Evolutionary conservation across 78 protist genomes (phyloP).

Genomic region (Tieghemostelium lacteum): DNA sequence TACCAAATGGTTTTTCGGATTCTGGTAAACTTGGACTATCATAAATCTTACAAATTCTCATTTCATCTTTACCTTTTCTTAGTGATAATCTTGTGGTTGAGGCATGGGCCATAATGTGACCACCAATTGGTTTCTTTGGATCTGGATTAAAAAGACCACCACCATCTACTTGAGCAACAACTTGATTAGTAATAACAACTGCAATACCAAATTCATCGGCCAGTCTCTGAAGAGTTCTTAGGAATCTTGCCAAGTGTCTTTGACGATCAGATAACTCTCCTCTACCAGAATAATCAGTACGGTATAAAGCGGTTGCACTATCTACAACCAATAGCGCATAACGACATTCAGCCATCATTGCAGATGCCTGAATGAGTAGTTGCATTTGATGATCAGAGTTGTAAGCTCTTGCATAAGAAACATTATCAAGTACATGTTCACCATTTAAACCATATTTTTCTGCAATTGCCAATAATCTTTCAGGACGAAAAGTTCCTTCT

Average conservation of each 20-base stretch:
- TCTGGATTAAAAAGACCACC: constrained; percentile 73
- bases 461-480: constrained; percentile 95
- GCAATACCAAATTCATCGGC: constrained; percentile 99
- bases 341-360: constrained; percentile 98
- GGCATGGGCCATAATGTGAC: constrained; percentile 99
- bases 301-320: constrained; percentile 97
- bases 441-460: constrained; percentile 91
- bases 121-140: constrained; percentile 97
- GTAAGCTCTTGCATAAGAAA: constrained; percentile 99
- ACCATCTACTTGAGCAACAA: constrained; percentile 93
- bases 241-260: constrained; percentile 96
- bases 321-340: constrained; percentile 97
- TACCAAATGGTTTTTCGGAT: constrained; percentile 85
- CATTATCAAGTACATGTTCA: constrained; percentile 97
- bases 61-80: constrained; percentile 99
- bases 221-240: constrained; percentile 93
- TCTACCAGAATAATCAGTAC: constrained; percentile 99
- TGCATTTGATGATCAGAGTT: constrained; percentile 97
- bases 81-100: constrained; percentile 97
- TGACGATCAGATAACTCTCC: constrained; percentile 98
- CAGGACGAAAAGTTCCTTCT: constrained; percentile 99
- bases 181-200: constrained; percentile 99
- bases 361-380: constrained; percentile 95
- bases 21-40: constrained; percentile 99
- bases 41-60: constrained; percentile 96